These are phyloP conservation scores for Royoungia palumana DNA, from an alignment of 768 basidiomycete species.

Conservation along the genomic window DNA sequence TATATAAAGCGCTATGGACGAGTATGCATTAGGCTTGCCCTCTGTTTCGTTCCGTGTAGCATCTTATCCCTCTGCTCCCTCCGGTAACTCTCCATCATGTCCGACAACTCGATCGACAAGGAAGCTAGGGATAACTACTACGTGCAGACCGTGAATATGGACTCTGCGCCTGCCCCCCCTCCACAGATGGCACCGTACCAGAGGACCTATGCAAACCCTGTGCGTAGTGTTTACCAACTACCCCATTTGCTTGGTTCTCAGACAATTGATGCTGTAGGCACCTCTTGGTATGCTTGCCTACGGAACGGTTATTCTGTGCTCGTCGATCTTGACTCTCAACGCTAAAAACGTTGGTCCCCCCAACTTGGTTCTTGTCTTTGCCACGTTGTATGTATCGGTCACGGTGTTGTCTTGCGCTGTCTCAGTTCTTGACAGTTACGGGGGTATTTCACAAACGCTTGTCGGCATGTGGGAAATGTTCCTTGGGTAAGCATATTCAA, in stretches of 20 bases:
- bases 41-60: not conserved
- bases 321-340: slow-evolving; percentile 24
- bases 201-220: slow-evolving; percentile 27
- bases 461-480: slow-evolving; percentile 33
- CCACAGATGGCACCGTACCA: slow-evolving; percentile 25
- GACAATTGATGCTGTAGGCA: slow-evolving; percentile 12
- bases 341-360: slow-evolving; percentile 18
- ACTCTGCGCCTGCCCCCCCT: slow-evolving; percentile 9
- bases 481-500: slow-evolving; percentile 21
- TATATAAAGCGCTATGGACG: slow-evolving; percentile 16
- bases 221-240: slow-evolving; percentile 1
- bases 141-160: slow-evolving; percentile 25
- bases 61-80: not conserved
- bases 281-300: slow-evolving; percentile 30
- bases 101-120: slow-evolving; percentile 22
- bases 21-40: not conserved
- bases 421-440: slow-evolving; percentile 21
- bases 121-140: slow-evolving; percentile 25
- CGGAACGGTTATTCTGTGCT: slow-evolving; percentile 30
- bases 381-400: slow-evolving; percentile 21
- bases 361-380: slow-evolving; percentile 28
- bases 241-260: not conserved
- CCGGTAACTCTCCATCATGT: slow-evolving; percentile 13
- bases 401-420: not conserved
- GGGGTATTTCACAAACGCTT: slow-evolving; percentile 29